These are phyloP conservation scores for Cyanidiococcus yangmingshanensis DNA, from an alignment of 23 red algal species.

Conservation along the genomic window DNA sequence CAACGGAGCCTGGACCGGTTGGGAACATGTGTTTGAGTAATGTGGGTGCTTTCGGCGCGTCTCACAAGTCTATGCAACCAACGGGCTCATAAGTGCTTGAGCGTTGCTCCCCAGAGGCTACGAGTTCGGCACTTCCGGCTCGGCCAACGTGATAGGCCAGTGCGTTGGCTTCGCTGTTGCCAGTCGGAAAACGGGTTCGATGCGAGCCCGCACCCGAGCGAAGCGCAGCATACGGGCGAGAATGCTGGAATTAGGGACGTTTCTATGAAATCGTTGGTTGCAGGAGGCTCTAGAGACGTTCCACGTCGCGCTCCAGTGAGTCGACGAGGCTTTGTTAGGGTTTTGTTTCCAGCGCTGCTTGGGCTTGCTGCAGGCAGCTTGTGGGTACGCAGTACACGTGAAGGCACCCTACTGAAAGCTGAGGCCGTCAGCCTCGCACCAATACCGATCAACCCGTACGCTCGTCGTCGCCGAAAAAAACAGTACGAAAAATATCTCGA, in stretches of 20 bases:
- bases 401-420: constrained; percentile 8
- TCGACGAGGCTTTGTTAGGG: neutral
- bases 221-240: too few species aligned
- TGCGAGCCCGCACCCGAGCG: too few species aligned
- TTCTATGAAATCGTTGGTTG: too few species aligned
- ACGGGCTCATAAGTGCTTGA: too few species aligned
- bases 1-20: neutral
- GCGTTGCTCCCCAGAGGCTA: too few species aligned
- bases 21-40: neutral
- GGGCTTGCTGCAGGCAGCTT: neutral
- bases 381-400: neutral
- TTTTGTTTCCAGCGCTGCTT: neutral
- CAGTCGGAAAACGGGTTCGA: too few species aligned
- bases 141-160: too few species aligned
- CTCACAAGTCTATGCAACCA: too few species aligned
- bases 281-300: too few species aligned
- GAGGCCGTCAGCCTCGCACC: constrained; percentile 42
- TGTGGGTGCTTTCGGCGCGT: neutral
- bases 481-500: constrained; percentile 38
- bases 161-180: too few species aligned
- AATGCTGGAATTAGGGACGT: too few species aligned
- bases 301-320: neutral
- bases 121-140: too few species aligned
- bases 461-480: constrained; percentile 38
- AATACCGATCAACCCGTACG: constrained; percentile 65